Conservation (phyloP, 2,329 filamentous ascomycete genomes). For the Fusarium marasasianum region DNA sequence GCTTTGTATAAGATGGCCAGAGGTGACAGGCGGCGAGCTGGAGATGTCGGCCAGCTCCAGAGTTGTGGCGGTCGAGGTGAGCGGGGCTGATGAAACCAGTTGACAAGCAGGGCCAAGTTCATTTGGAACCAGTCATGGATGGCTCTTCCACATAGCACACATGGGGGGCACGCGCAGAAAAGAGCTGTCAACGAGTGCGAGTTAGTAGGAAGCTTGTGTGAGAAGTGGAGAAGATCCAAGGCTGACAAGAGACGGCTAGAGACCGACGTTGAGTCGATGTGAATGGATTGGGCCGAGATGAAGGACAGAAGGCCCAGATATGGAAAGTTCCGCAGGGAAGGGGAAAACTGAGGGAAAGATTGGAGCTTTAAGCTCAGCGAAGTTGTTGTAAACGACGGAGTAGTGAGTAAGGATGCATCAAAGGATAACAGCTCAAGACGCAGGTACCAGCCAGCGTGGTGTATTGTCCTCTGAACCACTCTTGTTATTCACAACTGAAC, state of each 20-base stretch:
- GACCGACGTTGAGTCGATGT: neutral
- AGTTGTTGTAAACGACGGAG: slow-evolving; percentile 1
- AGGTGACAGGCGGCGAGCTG: slow-evolving; percentile 48
- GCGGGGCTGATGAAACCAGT: slow-evolving; percentile 55
- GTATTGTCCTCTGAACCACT: slow-evolving; percentile 7
- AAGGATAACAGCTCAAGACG: slow-evolving; percentile 25
- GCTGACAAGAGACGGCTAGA: slow-evolving; percentile 21
- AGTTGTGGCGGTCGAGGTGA: slow-evolving; percentile 50
- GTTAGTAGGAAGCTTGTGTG: slow-evolving; percentile 19
- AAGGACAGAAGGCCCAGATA: slow-evolving; percentile 9
- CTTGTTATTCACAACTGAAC: slow-evolving; percentile 14
- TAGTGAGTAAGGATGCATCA: neutral
- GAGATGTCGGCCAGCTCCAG: slow-evolving; percentile 59
- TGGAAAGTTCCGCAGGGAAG: slow-evolving; percentile 16
- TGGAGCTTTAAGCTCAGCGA: slow-evolving; percentile 10
- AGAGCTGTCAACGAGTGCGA: slow-evolving; percentile 48
- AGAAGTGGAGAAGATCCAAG: slow-evolving; percentile 23
- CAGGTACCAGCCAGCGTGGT: slow-evolving; percentile 34
- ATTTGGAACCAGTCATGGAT: slow-evolving; percentile 55
- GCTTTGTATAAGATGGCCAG: slow-evolving; percentile 38
- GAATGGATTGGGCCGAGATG: slow-evolving; percentile 14
- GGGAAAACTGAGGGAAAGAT: neutral
- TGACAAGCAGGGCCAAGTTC: slow-evolving; percentile 55
- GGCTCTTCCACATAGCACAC: slow-evolving; percentile 45
- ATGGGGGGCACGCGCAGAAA: slow-evolving; percentile 37